These are phyloP conservation scores for Lignosus rhinocerotis DNA, from an alignment of 1,284 basidiomycete genomes.

Conservation along the genomic window DNA sequence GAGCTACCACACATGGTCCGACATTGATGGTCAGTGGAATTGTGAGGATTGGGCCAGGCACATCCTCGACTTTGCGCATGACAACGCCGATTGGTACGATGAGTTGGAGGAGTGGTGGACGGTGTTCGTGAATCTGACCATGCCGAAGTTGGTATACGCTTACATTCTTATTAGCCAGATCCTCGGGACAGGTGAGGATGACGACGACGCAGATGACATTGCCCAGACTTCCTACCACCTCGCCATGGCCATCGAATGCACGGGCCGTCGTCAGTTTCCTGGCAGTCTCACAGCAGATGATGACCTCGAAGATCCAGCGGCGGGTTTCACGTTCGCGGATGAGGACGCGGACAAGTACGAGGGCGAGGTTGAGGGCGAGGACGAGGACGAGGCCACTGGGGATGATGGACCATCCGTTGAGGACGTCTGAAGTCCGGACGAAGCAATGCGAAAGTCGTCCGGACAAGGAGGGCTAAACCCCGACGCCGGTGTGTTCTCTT, in stretches of 20 bases:
- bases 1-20: neutral
- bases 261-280: neutral
- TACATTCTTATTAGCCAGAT: neutral
- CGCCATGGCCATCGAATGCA: neutral
- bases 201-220: neutral
- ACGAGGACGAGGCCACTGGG: no score
- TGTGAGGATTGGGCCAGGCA: neutral
- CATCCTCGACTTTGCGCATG: neutral
- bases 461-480: no score
- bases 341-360: no score
- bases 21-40: neutral
- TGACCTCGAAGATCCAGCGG: neutral
- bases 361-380: no score
- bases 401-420: no score
- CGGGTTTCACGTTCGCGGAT: neutral
- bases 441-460: no score
- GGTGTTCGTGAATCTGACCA: neutral
- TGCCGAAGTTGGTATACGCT: neutral
- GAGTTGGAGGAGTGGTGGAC: neutral
- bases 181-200: neutral
- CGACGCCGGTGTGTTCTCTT: no score
- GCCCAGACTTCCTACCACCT: neutral
- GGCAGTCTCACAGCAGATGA: no score
- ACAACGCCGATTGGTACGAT: neutral
- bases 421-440: no score